Percentiles rank a stretch among this genome's conserved stretches.
Evolutionary conservation across 176 grass and related monocot genomes (phyloP).

Genomic region (Oryza coarctata): DNA sequence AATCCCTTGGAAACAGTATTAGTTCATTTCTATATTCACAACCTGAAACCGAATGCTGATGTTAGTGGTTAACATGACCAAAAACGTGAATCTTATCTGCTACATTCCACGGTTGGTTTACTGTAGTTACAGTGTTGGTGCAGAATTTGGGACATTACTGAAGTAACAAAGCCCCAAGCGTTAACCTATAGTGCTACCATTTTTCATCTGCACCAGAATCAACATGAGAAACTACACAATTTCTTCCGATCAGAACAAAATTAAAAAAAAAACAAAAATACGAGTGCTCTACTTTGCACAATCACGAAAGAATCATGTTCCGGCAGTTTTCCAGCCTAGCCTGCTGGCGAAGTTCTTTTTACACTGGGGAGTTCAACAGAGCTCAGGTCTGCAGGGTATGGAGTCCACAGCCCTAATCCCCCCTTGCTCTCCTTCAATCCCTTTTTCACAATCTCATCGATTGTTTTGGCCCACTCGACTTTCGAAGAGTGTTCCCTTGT

Average conservation of each 20-base stretch:
- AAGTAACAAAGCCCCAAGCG: not conserved
- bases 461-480: conserved; percentile 90
- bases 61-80: not conserved
- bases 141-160: not conserved
- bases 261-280: too few species aligned
- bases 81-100: not conserved
- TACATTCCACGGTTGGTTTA: not conserved
- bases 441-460: conserved; percentile 71
- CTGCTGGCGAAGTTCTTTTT: conserved; percentile 68
- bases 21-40: not conserved
- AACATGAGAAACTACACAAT: conserved; percentile 19
- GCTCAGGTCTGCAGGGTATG: conserved; percentile 64
- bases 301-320: not conserved
- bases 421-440: conserved; percentile 80
- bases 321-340: conserved; percentile 36
- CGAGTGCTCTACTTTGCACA: conserved; percentile 13
- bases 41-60: too few species aligned
- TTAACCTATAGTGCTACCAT: not conserved
- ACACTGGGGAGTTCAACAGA: conserved; percentile 65
- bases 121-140: not conserved
- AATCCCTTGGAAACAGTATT: not conserved
- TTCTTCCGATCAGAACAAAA: not conserved
- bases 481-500: conserved; percentile 84
- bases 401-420: conserved; percentile 81
- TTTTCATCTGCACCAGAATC: not conserved